Percentiles rank a stretch among this genome's conserved stretches.
phyloP scores from a whole-genome alignment of 1,139 yeast species.

The Suhomyces wounanorum region DNA sequence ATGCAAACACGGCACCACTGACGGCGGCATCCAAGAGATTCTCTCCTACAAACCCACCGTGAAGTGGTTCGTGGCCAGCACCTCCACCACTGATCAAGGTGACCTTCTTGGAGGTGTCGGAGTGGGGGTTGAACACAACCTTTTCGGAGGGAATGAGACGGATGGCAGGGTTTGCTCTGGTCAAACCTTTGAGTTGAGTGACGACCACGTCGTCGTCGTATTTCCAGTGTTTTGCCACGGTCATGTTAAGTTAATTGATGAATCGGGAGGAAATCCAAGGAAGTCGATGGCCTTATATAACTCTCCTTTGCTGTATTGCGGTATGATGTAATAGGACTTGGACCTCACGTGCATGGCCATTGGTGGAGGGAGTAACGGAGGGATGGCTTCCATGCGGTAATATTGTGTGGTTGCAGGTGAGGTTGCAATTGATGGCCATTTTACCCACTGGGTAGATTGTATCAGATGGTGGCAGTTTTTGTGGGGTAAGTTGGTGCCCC shows the following conservation, averaged over 20 bases:
- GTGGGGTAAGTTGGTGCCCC: neutral
- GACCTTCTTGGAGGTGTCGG: constrained; percentile 51
- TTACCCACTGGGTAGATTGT: neutral
- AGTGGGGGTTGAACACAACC: constrained; percentile 55
- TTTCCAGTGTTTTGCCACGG: constrained; percentile 52
- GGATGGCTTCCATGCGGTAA: neutral
- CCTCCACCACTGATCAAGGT: constrained; percentile 90
- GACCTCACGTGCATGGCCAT: neutral
- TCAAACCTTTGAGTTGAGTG: constrained; percentile 66
- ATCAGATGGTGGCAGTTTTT: neutral
- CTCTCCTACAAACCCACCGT: constrained; percentile 86
- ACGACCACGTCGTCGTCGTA: constrained; percentile 62
- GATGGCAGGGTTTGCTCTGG: constrained; percentile 66
- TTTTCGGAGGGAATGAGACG: constrained; percentile 66
- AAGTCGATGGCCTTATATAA: neutral
- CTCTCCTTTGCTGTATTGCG: neutral
- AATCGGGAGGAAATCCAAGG: neutral
- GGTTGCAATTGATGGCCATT: neutral
- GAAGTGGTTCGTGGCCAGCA: constrained; percentile 93
- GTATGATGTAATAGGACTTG: neutral
- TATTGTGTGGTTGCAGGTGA: neutral
- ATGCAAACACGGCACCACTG: constrained; percentile 85
- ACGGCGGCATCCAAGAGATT: constrained; percentile 87
- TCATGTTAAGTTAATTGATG: constrained; percentile 11
- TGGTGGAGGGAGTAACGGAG: constrained; percentile 1